Evolutionary conservation across 106 monocot species (phyloP).

Genomic region (Dendrobium huoshanense): DNA sequence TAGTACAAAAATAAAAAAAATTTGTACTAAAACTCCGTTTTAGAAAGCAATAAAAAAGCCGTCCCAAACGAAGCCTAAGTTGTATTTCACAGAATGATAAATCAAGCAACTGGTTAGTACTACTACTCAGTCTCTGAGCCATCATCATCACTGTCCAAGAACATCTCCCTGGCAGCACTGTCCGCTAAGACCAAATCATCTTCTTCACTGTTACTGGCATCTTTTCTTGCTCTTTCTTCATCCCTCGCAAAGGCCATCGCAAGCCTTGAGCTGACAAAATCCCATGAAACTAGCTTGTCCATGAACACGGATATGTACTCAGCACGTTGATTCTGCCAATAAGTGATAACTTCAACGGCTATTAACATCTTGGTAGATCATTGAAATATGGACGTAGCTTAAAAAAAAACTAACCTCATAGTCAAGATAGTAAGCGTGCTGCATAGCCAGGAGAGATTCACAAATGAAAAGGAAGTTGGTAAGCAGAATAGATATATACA

Average conservation of each 20-base stretch:
- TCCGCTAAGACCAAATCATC: constrained; percentile 6
- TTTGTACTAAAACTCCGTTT: too few species aligned
- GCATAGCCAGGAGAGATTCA: not conserved
- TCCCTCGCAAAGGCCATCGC: constrained; percentile 35
- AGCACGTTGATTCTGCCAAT: constrained; percentile 42
- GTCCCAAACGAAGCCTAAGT: too few species aligned
- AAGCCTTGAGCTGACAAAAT: constrained; percentile 48
- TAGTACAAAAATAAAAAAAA: too few species aligned
- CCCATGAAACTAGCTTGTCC: constrained; percentile 83
- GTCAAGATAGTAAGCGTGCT: constrained; percentile 92
- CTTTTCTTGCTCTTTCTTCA: constrained; percentile 30
- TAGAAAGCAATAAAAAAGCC: too few species aligned
- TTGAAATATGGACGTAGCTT: not conserved
- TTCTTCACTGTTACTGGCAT: constrained; percentile 14
- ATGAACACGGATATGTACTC: constrained; percentile 55
- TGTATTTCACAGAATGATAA: too few species aligned
- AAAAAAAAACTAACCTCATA: constrained; percentile 48
- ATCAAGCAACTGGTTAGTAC: too few species aligned
- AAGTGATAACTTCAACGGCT: not conserved
- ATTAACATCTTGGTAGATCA: not conserved
- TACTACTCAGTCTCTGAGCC: not conserved
- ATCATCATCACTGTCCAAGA: constrained; percentile 40
- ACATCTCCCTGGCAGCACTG: constrained; percentile 37
- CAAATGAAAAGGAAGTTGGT: not conserved
- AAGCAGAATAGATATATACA: not conserved